Evolutionary conservation across 2,329 filamentous ascomycete genomes (phyloP), one percentile per base, ranked within the genome.

Genomic region (Myriangium duriaei): DNA sequence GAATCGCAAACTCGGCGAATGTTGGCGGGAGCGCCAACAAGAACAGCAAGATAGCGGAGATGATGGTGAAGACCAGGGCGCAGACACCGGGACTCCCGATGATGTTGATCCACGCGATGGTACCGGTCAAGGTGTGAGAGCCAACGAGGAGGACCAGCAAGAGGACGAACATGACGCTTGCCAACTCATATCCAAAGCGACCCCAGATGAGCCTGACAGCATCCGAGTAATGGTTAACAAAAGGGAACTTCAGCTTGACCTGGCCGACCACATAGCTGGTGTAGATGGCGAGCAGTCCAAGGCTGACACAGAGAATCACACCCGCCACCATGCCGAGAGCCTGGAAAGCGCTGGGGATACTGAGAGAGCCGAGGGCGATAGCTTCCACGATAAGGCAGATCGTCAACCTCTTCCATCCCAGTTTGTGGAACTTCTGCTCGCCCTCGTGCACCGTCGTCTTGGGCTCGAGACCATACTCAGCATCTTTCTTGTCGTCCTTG

Each of bases 241-340:
- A 47, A 3, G 62, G 62, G 49, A 70, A 67, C 30, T 53, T 57
- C 38, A 67, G 54, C 49, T 73, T 74, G 57, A 78, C 76, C 47
- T 76, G 70, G 5, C 73, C 73, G 33, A 78, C 67, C 4, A 76
- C 64, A 49, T 69, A 74, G 39, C 71, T 71, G 3, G 73, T 76
- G 51, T 78, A 79, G 32, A 70, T 74, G 11, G 75, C 66, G 11
- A 78, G 51, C 12, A 72, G 37, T 15, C 74, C 74, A 3, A 79
- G 57, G 9, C 61, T 55, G 35, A 74, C 43, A 32, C 73, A 65
- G 24, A 75, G 55, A 38, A 78, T 63, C 5, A 76, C 55, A 21
- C 71, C 70, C 9, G 70, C 67, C 11, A 72, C 58, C 44, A 75
- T 59, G 10, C 72, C 72, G 31, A 76, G 51, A 2, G 60, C 60